Percentiles rank a stretch among this genome's conserved stretches.
Conservation (phyloP, 2,329 filamentous ascomycete genomes). For the Botrytis pseudocinerea region DNA sequence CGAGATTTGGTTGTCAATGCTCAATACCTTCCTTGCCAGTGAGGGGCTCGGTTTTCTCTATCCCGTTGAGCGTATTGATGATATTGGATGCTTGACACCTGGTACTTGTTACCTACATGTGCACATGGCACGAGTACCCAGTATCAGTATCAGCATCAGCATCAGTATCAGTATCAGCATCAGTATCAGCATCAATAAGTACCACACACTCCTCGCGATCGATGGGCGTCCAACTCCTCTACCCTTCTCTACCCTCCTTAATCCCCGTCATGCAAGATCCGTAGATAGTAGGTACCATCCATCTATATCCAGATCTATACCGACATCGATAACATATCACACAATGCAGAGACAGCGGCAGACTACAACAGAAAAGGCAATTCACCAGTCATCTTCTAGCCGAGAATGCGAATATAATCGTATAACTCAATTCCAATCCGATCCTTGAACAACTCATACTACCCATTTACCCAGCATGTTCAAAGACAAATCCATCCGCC, state of each 20-base stretch:
- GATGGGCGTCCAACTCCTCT: background rate
- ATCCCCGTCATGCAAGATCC: background rate
- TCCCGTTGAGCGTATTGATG: background rate
- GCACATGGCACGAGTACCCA: no score
- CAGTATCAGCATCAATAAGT: background rate
- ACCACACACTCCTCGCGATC: background rate
- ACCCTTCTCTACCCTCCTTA: background rate
- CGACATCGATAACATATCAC: background rate
- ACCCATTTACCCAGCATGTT: background rate
- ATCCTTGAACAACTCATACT: conserved; percentile 1
- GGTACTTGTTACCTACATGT: background rate
- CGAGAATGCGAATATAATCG: background rate
- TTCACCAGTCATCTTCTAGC: background rate
- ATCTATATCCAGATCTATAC: background rate
- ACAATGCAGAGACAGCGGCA: background rate
- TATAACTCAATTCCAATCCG: background rate
- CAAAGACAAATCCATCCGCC: conserved; percentile 8
- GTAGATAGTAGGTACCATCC: background rate
- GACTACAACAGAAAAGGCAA: conserved; percentile 1
- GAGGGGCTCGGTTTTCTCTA: background rate
- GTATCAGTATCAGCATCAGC: background rate
- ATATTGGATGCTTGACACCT: background rate
- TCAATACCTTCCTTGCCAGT: background rate
- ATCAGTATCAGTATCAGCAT: background rate
- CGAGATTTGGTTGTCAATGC: background rate